Conservation (phyloP, 2,329 filamentous ascomycete genomes). For the Myrmaecium sp. region DNA sequence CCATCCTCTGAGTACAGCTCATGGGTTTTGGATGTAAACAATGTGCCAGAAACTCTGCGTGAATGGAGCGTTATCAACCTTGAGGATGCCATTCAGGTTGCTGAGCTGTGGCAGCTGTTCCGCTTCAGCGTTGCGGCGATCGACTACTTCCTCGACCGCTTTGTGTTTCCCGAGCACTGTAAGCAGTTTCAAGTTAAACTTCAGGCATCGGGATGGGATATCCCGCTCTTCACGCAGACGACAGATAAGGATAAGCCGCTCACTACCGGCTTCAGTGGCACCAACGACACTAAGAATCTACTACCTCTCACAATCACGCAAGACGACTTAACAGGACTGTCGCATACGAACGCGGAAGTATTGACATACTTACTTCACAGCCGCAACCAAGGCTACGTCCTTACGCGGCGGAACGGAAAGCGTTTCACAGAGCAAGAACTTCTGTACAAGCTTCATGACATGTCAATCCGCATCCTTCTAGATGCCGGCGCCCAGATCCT, state of each 20-base stretch:
- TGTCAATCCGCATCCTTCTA: constrained; percentile 37
- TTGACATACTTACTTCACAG: constrained; percentile 38
- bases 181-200: constrained; percentile 48
- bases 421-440: constrained; percentile 31
- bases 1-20: constrained; percentile 38
- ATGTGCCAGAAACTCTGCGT: constrained; percentile 29
- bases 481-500: constrained; percentile 49
- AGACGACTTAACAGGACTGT: constrained; percentile 37
- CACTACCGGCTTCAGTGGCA: constrained; percentile 56
- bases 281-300: constrained; percentile 45
- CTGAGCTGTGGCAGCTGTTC: constrained; percentile 33
- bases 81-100: constrained; percentile 34
- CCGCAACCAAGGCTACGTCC: constrained; percentile 33
- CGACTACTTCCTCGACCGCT: constrained; percentile 48
- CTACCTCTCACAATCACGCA: constrained; percentile 47
- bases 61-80: constrained; percentile 44
- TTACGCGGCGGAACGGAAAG: constrained; percentile 13
- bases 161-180: constrained; percentile 48
- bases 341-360: constrained; percentile 47
- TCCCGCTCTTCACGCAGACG: constrained; percentile 29
- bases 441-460: constrained; percentile 20
- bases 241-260: constrained; percentile 9
- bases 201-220: constrained; percentile 50
- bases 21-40: constrained; percentile 31
- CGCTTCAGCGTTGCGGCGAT: constrained; percentile 35